Conservation (phyloP, 2,329 filamentous ascomycete genomes). For the Colletotrichum plurivorum region DNA sequence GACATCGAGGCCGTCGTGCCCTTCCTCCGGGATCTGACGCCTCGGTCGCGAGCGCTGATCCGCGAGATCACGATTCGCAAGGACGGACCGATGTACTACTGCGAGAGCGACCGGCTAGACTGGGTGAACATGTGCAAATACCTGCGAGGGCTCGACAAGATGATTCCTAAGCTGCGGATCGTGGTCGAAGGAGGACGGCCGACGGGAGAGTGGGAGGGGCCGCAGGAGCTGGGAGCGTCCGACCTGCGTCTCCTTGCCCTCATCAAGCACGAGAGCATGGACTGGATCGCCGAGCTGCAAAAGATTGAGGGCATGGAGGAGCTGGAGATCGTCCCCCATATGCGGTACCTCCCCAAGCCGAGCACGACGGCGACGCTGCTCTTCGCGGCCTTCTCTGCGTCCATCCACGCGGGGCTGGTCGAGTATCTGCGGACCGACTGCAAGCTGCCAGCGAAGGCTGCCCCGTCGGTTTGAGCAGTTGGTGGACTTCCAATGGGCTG, state of each 20-base stretch:
- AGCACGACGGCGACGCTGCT: conserved; percentile 68
- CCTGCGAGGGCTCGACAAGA: conserved; percentile 49
- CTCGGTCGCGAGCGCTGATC: conserved; percentile 61
- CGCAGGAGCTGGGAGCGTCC: conserved; percentile 58
- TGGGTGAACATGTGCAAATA: conserved; percentile 68
- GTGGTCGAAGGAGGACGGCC: conserved; percentile 70
- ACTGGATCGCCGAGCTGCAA: conserved; percentile 71
- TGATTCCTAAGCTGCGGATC: conserved; percentile 62
- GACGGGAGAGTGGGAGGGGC: conserved; percentile 65
- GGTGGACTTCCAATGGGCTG: not conserved
- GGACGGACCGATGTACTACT: conserved; percentile 67
- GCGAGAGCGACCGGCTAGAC: conserved; percentile 58
- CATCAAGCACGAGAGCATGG: conserved; percentile 64
- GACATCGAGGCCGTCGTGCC: conserved; percentile 73
- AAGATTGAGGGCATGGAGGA: conserved; percentile 63
- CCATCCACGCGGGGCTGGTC: conserved; percentile 69
- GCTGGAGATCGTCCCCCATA: conserved; percentile 66
- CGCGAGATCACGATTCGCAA: conserved; percentile 68
- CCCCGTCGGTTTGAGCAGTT: not conserved
- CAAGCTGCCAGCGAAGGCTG: conserved; percentile 26
- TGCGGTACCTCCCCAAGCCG: conserved; percentile 67
- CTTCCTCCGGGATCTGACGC: conserved; percentile 71
- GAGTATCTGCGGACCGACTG: conserved; percentile 61
- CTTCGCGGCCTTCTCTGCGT: conserved; percentile 72
- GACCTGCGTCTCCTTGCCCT: conserved; percentile 63